Conservation (phyloP, 75 land plant genomes). For the Cunninghamia lanceolata region DNA sequence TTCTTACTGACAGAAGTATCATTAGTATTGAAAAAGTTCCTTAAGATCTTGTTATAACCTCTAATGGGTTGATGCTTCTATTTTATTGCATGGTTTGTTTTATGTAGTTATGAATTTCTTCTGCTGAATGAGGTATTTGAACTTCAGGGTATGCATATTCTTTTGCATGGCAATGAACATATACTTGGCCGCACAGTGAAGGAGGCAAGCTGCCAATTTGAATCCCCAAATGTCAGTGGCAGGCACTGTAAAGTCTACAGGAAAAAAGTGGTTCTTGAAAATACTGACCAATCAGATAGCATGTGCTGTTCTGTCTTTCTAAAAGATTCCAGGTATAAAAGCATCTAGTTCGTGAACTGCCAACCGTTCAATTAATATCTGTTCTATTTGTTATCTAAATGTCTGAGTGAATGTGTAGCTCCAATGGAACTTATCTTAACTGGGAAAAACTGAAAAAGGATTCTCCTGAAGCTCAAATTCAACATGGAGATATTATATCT, state of each 20-base stretch:
- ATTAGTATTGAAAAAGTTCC: background rate
- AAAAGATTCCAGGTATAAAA: constrained; percentile 76
- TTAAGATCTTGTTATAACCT: background rate
- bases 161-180: constrained; percentile 66
- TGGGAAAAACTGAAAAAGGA: constrained; percentile 61
- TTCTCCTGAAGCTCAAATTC: constrained; percentile 51
- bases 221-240: constrained; percentile 62
- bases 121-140: background rate
- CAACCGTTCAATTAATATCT: background rate
- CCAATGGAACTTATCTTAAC: constrained; percentile 92
- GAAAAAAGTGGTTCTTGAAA: constrained; percentile 27
- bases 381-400: constrained; percentile 3
- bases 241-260: constrained; percentile 75
- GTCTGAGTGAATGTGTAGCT: constrained; percentile 44
- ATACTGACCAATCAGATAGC: constrained; percentile 13
- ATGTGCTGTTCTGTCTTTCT: constrained; percentile 37
- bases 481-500: constrained; percentile 89
- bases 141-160: constrained; percentile 71
- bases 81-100: constrained; percentile 4
- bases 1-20: background rate
- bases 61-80: constrained; percentile 3
- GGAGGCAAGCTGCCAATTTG: constrained; percentile 63
- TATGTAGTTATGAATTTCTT: background rate
- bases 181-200: constrained; percentile 70
- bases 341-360: background rate